Evolutionary conservation across 345 rosid species (phyloP).

Genomic region (Brassica cretica): DNA sequence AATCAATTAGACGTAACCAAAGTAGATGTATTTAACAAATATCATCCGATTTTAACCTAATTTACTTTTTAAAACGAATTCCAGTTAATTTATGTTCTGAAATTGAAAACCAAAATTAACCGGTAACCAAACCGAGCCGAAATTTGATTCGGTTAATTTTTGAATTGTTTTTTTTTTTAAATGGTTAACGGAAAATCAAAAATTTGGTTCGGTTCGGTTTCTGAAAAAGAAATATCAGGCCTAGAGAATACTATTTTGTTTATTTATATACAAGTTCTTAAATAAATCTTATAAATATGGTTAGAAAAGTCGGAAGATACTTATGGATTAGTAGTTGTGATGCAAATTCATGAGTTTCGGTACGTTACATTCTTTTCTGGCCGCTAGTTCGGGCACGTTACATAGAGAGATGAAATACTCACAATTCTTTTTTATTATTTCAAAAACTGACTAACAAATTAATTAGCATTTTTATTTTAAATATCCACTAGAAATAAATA

Average conservation of each 20-base stretch:
- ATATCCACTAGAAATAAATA: neutral
- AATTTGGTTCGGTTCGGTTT: too few relatives aligned
- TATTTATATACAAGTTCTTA: neutral
- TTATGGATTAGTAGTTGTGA: slow-evolving; percentile 5
- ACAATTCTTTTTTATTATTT: neutral
- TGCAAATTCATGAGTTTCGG: slow-evolving; percentile 21
- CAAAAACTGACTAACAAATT: neutral
- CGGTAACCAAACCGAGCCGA: too few relatives aligned
- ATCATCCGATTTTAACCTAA: too few relatives aligned
- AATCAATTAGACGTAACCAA: too few relatives aligned
- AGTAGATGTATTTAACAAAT: too few relatives aligned
- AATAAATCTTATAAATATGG: neutral
- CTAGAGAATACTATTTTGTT: neutral
- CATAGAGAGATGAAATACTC: neutral
- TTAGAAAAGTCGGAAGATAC: neutral
- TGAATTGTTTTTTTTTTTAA: too few relatives aligned
- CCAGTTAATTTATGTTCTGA: too few relatives aligned
- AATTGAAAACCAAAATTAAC: too few relatives aligned
- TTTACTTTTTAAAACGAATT: too few relatives aligned
- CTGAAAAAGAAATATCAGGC: too few relatives aligned
- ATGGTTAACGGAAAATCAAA: too few relatives aligned
- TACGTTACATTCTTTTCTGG: slow-evolving; percentile 17
- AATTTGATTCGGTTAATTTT: too few relatives aligned
- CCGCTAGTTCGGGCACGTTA: slow-evolving; percentile 1
- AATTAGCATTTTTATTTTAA: neutral